Conservation (phyloP, 2,329 filamentous ascomycete genomes). For the Shiraia sp. region DNA sequence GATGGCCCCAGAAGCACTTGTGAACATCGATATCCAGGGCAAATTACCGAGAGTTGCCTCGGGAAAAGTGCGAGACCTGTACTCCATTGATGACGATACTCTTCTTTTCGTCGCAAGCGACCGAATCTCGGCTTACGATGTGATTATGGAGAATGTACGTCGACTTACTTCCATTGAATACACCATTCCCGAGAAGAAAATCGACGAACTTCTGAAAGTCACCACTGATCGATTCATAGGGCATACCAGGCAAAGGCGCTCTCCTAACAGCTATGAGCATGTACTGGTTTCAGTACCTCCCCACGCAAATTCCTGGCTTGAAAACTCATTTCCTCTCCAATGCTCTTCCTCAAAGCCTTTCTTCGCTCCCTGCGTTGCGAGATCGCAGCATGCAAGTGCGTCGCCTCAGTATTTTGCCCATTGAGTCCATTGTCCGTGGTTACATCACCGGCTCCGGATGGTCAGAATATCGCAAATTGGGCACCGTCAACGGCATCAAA, state of each 20-base stretch:
- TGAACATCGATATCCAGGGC: constrained; percentile 40
- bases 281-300: constrained; percentile 69
- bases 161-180: background rate
- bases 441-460: constrained; percentile 88
- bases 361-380: constrained; percentile 52
- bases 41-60: constrained; percentile 55
- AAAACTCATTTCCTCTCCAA: constrained; percentile 67
- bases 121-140: constrained; percentile 94
- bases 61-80: constrained; percentile 83
- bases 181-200: background rate
- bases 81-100: constrained; percentile 68
- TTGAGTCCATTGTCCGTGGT: constrained; percentile 85
- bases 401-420: constrained; percentile 72
- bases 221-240: constrained; percentile 47
- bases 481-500: constrained; percentile 78
- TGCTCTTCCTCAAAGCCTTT: constrained; percentile 53
- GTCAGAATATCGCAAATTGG: constrained; percentile 72
- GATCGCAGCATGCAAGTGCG: constrained; percentile 78
- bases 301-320: constrained; percentile 59
- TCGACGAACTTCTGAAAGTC: background rate
- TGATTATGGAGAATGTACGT: constrained; percentile 76
- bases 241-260: constrained; percentile 68
- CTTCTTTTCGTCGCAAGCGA: constrained; percentile 86
- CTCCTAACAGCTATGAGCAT: constrained; percentile 68
- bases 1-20: constrained; percentile 35